Evolutionary conservation across 305 asterid species (phyloP).

Genomic region (Rubia balearica): DNA sequence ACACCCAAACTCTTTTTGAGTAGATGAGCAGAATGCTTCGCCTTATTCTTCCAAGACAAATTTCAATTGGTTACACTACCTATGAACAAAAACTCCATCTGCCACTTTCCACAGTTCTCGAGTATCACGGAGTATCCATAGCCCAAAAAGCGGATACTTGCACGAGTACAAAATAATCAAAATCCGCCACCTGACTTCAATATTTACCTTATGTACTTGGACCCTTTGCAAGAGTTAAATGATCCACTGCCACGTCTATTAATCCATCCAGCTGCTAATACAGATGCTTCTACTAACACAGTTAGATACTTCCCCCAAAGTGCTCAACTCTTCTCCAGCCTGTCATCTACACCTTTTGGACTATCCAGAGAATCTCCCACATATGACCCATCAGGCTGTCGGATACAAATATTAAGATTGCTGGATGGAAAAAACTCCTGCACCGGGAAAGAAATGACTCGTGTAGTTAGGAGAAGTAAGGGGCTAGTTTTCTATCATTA

Average conservation of each 20-base stretch:
- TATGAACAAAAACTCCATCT: constrained; percentile 27
- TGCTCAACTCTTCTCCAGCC: constrained; percentile 23
- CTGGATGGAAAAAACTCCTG: constrained; percentile 56
- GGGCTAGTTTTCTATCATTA: not conserved
- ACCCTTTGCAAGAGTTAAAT: constrained; percentile 28
- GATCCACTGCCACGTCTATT: constrained; percentile 17
- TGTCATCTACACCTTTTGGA: constrained; percentile 48
- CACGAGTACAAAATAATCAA: constrained; percentile 21
- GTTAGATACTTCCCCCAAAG: constrained; percentile 17
- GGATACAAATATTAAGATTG: constrained; percentile 63
- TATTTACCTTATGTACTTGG: constrained; percentile 36
- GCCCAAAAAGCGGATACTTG: constrained; percentile 36
- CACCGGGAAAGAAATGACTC: constrained; percentile 13
- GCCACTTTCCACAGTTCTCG: constrained; percentile 20
- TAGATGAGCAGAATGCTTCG: constrained; percentile 18
- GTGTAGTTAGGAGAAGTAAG: constrained; percentile 12
- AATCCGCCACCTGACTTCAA: constrained; percentile 24
- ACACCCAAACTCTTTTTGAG: constrained; percentile 16
- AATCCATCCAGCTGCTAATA: constrained; percentile 1
- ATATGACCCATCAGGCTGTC: constrained; percentile 73
- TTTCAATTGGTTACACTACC: constrained; percentile 24
- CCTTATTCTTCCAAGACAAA: constrained; percentile 26
- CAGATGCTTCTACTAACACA: constrained; percentile 6
- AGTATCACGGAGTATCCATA: constrained; percentile 33
- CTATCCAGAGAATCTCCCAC: constrained; percentile 66